Percentiles rank a stretch among this genome's conserved stretches.
Evolutionary conservation across 1,139 yeast genomes (phyloP).

Genomic region (Keqinozyma sinolaborantium): DNA sequence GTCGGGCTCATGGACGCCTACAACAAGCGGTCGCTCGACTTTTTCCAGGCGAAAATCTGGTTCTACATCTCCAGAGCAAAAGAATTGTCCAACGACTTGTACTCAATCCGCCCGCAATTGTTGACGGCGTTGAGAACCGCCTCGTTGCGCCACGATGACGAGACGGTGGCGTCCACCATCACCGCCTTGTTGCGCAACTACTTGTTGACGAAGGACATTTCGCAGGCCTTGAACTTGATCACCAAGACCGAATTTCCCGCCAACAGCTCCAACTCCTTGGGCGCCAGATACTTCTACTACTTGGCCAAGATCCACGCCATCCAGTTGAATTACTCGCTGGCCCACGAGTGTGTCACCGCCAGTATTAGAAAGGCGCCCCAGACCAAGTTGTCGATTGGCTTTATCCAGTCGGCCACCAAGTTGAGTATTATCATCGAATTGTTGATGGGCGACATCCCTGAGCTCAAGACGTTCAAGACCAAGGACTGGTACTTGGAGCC

Average conservation of each 20-base stretch:
- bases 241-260: slow-evolving; percentile 88
- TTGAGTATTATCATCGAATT: slow-evolving; percentile 85
- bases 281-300: slow-evolving; percentile 89
- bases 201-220: slow-evolving; percentile 72
- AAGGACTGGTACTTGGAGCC: slow-evolving; percentile 61
- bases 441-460: slow-evolving; percentile 98
- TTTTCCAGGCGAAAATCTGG: slow-evolving; percentile 89
- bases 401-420: slow-evolving; percentile 86
- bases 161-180: slow-evolving; percentile 84
- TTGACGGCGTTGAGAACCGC: slow-evolving; percentile 81
- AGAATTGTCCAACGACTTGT: slow-evolving; percentile 61
- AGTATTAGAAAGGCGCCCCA: slow-evolving; percentile 98
- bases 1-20: slow-evolving; percentile 57
- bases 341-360: slow-evolving; percentile 85
- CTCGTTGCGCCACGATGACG: slow-evolving; percentile 86
- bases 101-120: slow-evolving; percentile 65
- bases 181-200: slow-evolving; percentile 82
- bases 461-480: slow-evolving; percentile 73
- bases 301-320: slow-evolving; percentile 86
- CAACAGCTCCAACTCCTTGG: slow-evolving; percentile 81
- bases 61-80: slow-evolving; percentile 80
- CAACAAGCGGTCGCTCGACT: slow-evolving; percentile 82
- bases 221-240: slow-evolving; percentile 85
- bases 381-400: slow-evolving; percentile 79
- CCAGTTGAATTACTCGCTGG: slow-evolving; percentile 88